Evolutionary conservation across 805 yeast genomes (phyloP), one percentile per base, ranked within the genome.

Genomic region (Wickerhamiella australiensis): DNA sequence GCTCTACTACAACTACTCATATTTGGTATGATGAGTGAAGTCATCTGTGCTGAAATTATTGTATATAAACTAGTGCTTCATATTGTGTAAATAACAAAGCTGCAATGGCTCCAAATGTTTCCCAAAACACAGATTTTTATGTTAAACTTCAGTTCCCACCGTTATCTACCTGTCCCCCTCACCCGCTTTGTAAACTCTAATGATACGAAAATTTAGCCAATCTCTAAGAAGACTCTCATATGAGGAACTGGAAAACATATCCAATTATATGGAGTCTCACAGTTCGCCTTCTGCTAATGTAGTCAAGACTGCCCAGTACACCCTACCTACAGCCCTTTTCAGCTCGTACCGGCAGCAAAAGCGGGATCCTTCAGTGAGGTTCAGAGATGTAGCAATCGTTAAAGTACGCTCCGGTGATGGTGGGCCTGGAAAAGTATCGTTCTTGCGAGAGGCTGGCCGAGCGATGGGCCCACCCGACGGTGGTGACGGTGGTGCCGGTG

Each of bases 401-500:
- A 76, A 76, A 50, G 68, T 86, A 7, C 62, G 67, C 3, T 78
- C 94, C 23, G 98, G 98, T 0, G 71, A 68, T 37, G 98, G 98
- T 18, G 98, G 98, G 1, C 72, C 81, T 61, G 98, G 98, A 5
- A 71, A 76, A 27, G 81, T 86, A 0, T 82, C 96, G 0, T 92
- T 92, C 65, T 75, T 80, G 52, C 71, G 96, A 55, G 97, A 86
- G 56, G 84, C 95, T 3, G 85, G 87, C 37, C 67, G 85, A 40
- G 73, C 95, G 0, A 73, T 74, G 17, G 98, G 98, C 0, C 97
- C 98, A 0, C 95, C 98, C 0, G 94, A 88, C 64, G 98, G 98
- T n/a, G 98, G 98, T 8, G 96, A 92, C 66, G 98, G 98, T 26
- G 98, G 97, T 3, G 68, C 72, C 53, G 98, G 98, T 20, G 98